Evolutionary conservation across 1,139 yeast genomes (phyloP).

Genomic region (Scheffersomyces titani): DNA sequence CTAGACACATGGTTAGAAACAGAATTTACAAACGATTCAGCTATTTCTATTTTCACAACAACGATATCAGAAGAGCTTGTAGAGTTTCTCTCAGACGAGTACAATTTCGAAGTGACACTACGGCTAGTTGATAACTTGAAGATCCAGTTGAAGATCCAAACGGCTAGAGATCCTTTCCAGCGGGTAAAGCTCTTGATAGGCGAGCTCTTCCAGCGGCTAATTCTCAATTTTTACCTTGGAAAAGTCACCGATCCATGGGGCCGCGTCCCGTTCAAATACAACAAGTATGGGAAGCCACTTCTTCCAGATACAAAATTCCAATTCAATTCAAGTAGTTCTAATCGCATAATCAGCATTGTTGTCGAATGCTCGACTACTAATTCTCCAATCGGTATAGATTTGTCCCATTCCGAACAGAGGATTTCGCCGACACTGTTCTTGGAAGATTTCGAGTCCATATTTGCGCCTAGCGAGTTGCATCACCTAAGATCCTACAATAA

Average conservation of each 20-base stretch:
- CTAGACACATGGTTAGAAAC: neutral
- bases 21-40: neutral
- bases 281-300: slow-evolving; percentile 41
- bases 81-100: slow-evolving; percentile 31
- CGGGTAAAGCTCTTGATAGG: slow-evolving; percentile 22
- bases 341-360: slow-evolving; percentile 47
- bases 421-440: slow-evolving; percentile 35
- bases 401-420: slow-evolving; percentile 56
- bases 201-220: slow-evolving; percentile 24
- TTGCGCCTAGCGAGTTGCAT: slow-evolving; percentile 41
- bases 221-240: slow-evolving; percentile 22
- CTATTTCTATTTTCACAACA: slow-evolving; percentile 17
- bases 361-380: slow-evolving; percentile 28
- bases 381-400: slow-evolving; percentile 57
- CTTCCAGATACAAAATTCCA: slow-evolving; percentile 20
- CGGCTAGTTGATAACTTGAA: slow-evolving; percentile 39
- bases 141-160: slow-evolving; percentile 33
- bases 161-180: slow-evolving; percentile 21
- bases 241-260: slow-evolving; percentile 17
- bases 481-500: slow-evolving; percentile 22
- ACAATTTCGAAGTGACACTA: slow-evolving; percentile 31
- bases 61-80: slow-evolving; percentile 13
- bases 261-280: slow-evolving; percentile 22
- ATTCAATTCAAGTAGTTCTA: slow-evolving; percentile 60
- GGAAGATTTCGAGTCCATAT: slow-evolving; percentile 50